phyloP scores from a whole-genome alignment of 2,329 filamentous ascomycete species.

The Malbranchea zuffiana region DNA sequence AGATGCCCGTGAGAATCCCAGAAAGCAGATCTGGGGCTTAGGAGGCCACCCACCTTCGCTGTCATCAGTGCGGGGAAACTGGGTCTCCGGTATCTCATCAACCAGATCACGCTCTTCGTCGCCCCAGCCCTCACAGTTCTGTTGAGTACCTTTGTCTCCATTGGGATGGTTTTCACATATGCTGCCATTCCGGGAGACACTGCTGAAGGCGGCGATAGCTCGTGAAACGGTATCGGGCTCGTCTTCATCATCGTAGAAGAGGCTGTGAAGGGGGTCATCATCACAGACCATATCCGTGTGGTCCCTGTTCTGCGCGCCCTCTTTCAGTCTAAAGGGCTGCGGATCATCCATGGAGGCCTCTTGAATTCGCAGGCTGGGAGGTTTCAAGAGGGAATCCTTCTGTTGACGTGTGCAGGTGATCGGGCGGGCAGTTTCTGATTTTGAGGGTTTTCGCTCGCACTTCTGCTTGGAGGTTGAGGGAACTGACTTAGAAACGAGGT shows the following conservation, averaged over 20 bases:
- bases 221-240: conserved; percentile 2
- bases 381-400: conserved; percentile 2
- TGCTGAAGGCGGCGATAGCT: conserved; percentile 1
- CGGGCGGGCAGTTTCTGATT: conserved; percentile 1
- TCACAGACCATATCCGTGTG: conserved; percentile 3
- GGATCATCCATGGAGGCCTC: conserved; percentile 5
- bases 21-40: conserved; percentile 4
- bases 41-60: conserved; percentile 3
- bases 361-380: background rate
- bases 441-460: conserved; percentile 2
- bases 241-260: conserved; percentile 4
- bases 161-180: too few species aligned
- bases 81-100: conserved; percentile 7
- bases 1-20: conserved; percentile 2
- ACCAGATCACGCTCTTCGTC: conserved; percentile 2
- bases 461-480: conserved; percentile 4
- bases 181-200: background rate
- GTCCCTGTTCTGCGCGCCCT: conserved; percentile 2
- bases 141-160: conserved; percentile 1
- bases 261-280: conserved; percentile 4
- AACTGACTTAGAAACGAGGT: conserved; percentile 4
- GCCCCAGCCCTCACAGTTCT: conserved; percentile 3
- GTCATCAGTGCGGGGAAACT: conserved; percentile 3
- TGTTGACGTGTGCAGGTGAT: conserved; percentile 3
- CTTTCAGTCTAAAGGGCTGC: conserved; percentile 2